Evolutionary conservation across 2,329 filamentous ascomycete genomes (phyloP).

Genomic region (Stachybotrys chlorohalonatus): DNA sequence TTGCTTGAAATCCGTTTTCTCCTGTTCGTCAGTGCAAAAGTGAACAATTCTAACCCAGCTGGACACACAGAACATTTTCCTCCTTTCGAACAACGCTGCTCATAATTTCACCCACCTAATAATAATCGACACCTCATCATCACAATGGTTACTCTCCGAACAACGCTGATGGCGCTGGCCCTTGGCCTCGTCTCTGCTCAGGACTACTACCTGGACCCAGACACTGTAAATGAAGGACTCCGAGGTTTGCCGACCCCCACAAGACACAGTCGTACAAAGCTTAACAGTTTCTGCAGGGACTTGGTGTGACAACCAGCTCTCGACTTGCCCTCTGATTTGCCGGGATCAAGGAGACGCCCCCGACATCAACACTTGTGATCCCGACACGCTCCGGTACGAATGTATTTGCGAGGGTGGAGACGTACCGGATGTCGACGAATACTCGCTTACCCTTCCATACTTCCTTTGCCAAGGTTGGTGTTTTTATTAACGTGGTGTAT

Average conservation of each 20-base stretch:
- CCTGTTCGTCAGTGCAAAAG: background rate
- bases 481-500: background rate
- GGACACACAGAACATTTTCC: background rate
- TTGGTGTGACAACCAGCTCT: conserved; percentile 58
- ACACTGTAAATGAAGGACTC: conserved; percentile 41
- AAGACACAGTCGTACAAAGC: background rate
- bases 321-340: conserved; percentile 65
- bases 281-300: conserved; percentile 28
- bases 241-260: conserved; percentile 34
- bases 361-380: conserved; percentile 56
- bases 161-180: conserved; percentile 44
- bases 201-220: conserved; percentile 53
- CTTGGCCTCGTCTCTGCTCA: conserved; percentile 42
- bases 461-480: conserved; percentile 50
- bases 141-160: conserved; percentile 47
- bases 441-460: conserved; percentile 70
- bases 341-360: conserved; percentile 46
- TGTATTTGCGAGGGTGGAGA: conserved; percentile 62
- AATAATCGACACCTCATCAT: conserved; percentile 3
- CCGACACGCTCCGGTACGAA: conserved; percentile 53
- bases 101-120: background rate
- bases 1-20: background rate
- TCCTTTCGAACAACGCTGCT: background rate
- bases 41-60: background rate
- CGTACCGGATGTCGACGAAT: conserved; percentile 65